Percentiles rank a stretch among this genome's conserved stretches.
Evolutionary conservation across 1,284 basidiomycete genomes (phyloP).

Genomic region (Rhodotorula sp.): DNA sequence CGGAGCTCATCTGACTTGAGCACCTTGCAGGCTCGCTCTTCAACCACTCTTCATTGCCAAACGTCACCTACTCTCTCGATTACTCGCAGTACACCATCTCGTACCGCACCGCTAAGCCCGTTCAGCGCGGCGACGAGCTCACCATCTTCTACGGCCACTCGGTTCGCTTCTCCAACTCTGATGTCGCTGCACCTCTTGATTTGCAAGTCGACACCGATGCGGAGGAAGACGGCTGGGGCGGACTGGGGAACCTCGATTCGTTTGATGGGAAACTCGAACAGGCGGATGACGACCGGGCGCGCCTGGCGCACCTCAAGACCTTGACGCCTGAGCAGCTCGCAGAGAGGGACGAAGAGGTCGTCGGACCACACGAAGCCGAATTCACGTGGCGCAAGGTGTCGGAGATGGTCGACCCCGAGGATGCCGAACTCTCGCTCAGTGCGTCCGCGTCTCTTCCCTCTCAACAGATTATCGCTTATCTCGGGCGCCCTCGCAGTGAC

Average conservation of each 20-base stretch:
- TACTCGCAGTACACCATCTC: constrained; percentile 60
- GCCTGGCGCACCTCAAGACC: background rate
- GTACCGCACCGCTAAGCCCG: constrained; percentile 61
- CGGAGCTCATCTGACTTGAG: background rate
- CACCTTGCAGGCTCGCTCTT: constrained; percentile 67
- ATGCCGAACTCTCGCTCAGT: constrained; percentile 43
- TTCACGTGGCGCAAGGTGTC: constrained; percentile 49
- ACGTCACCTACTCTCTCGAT: constrained; percentile 64
- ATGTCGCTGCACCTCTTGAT: background rate
- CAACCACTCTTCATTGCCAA: constrained; percentile 68
- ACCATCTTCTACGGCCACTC: constrained; percentile 71
- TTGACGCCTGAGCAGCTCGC: constrained; percentile 6
- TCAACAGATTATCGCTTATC: fast-evolving
- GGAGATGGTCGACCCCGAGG: constrained; percentile 48
- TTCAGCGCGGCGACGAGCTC: constrained; percentile 67
- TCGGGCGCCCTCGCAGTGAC: constrained; percentile 21
- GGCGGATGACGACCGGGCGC: no score
- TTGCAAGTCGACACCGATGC: constrained; percentile 22
- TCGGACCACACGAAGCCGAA: constrained; percentile 25
- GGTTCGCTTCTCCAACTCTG: constrained; percentile 30
- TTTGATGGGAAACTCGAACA: background rate
- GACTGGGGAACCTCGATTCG: constrained; percentile 15
- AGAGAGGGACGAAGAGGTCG: constrained; percentile 59
- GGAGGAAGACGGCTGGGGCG: constrained; percentile 29
- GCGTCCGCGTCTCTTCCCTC: background rate